Conservation (phyloP, 192 early-diverging fungal genomes). For the Coemansia sp. region DNA sequence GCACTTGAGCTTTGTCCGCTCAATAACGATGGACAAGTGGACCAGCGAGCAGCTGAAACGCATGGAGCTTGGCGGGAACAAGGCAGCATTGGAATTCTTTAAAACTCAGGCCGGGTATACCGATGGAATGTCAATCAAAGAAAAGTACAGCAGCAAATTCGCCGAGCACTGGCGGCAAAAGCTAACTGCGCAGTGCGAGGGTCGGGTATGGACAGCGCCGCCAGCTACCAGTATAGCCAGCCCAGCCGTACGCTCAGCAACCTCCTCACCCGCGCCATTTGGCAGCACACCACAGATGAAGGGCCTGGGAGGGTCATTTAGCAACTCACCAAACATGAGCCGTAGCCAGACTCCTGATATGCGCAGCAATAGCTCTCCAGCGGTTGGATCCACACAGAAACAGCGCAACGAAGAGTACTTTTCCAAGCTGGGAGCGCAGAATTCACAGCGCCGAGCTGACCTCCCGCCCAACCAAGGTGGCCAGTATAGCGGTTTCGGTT, state of each 20-base stretch:
- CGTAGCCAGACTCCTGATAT: slow-evolving; percentile 36
- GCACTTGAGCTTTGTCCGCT: slow-evolving; percentile 92
- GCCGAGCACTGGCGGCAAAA: slow-evolving; percentile 87
- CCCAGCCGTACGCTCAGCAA: slow-evolving; percentile 21
- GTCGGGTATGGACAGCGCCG: slow-evolving; percentile 52
- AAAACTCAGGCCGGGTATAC: slow-evolving; percentile 74
- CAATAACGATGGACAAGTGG: slow-evolving; percentile 98
- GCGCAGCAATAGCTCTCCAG: slow-evolving; percentile 8
- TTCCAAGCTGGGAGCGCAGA: slow-evolving; percentile 61
- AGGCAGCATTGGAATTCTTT: slow-evolving; percentile 83
- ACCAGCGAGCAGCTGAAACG: slow-evolving; percentile 90
- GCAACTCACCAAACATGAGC: slow-evolving; percentile 22
- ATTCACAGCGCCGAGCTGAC: slow-evolving; percentile 58
- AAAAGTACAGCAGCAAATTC: slow-evolving; percentile 88
- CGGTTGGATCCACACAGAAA: slow-evolving; percentile 51
- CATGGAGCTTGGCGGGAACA: slow-evolving; percentile 93
- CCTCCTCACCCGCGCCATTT: slow-evolving; percentile 29
- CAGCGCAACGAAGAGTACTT: slow-evolving; percentile 79
- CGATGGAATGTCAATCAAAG: slow-evolving; percentile 70
- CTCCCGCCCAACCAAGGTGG: slow-evolving; percentile 77
- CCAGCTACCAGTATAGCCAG: slow-evolving; percentile 20
- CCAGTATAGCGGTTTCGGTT: slow-evolving; percentile 74
- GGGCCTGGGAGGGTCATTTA: slow-evolving; percentile 24
- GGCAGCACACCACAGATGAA: slow-evolving; percentile 51
- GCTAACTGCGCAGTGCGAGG: slow-evolving; percentile 73